Conservation (phyloP, 495 filamentous ascomycete species). For the Talaromyces wortmannii region DNA sequence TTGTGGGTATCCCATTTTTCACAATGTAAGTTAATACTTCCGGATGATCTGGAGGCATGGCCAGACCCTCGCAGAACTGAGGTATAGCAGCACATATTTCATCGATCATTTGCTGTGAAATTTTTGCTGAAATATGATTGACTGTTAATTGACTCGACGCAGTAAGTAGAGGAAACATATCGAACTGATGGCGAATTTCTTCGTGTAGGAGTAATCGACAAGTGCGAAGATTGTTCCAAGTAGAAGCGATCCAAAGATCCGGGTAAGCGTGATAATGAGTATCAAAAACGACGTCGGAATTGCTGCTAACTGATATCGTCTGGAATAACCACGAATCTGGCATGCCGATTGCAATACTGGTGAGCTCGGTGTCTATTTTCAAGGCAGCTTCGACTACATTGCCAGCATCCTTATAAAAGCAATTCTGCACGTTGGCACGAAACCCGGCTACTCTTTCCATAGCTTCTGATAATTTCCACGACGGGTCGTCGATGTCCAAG, state of each 20-base stretch:
- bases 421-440: neutral
- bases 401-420: too few relatives aligned
- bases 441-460: conserved; percentile 1
- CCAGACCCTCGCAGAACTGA: neutral
- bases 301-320: neutral
- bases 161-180: neutral
- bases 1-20: neutral
- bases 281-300: neutral
- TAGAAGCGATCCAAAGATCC: conserved; percentile 1
- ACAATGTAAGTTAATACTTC: neutral
- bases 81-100: conserved; percentile 1
- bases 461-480: neutral
- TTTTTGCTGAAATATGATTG: neutral
- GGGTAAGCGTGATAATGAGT: conserved; percentile 1
- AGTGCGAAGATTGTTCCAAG: conserved; percentile 1
- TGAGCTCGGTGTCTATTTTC: neutral
- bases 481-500: neutral
- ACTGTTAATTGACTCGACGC: neutral
- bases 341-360: neutral
- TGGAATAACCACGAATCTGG: neutral
- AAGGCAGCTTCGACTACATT: neutral
- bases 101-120: neutral
- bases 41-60: neutral
- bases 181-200: neutral
- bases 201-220: neutral